Conservation (phyloP, 1,284 basidiomycete species). For the Laetiporus sulphureus region DNA sequence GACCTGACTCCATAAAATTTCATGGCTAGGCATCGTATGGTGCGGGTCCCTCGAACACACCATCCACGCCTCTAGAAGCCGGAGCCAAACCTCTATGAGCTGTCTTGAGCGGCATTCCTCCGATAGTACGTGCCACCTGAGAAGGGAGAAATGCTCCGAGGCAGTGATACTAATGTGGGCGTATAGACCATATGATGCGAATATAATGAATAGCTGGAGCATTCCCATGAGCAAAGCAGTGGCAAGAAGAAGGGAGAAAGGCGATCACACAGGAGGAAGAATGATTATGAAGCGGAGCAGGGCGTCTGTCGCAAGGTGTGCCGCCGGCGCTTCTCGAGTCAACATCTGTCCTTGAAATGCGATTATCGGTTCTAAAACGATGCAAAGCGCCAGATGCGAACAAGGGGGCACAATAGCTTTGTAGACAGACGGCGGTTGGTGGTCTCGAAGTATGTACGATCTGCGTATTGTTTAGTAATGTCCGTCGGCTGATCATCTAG, state of each 20-base stretch:
- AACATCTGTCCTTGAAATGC: no score
- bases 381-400: no score
- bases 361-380: no score
- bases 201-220: constrained; percentile 56
- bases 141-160: constrained; percentile 41
- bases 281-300: constrained; percentile 74
- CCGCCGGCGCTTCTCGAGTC: no score
- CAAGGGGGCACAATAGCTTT: no score
- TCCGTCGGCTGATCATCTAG: no score
- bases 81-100: constrained; percentile 43
- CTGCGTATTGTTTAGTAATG: no score
- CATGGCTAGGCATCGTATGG: constrained; percentile 78
- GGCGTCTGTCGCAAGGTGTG: constrained; percentile 53
- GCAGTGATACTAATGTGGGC: constrained; percentile 60
- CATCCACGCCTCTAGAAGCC: constrained; percentile 67
- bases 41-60: constrained; percentile 87
- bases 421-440: no score
- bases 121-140: constrained; percentile 40
- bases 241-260: constrained; percentile 37
- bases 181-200: constrained; percentile 79
- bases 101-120: constrained; percentile 28
- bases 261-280: constrained; percentile 47
- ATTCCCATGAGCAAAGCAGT: constrained; percentile 48
- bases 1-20: constrained; percentile 87
- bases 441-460: no score